phyloP scores from a whole-genome alignment of 2,329 filamentous ascomycete species.

The Scorias spongiosa region DNA sequence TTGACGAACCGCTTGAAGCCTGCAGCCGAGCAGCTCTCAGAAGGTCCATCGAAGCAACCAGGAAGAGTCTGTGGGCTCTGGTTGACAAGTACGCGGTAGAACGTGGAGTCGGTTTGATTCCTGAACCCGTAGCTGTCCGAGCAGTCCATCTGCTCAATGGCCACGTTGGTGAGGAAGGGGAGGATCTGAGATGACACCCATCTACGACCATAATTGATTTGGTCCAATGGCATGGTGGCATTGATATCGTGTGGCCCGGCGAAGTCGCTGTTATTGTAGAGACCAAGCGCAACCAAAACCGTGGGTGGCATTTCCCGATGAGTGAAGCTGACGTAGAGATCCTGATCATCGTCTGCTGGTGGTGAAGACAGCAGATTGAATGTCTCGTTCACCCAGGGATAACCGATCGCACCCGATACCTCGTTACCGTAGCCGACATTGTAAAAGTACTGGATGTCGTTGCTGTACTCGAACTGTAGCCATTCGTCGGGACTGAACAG shows the following conservation, averaged over 20 bases:
- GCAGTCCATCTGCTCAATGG: conserved; percentile 50
- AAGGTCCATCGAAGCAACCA: conserved; percentile 34
- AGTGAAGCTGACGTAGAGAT: conserved; percentile 53
- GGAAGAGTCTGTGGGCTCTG: conserved; percentile 33
- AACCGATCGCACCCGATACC: conserved; percentile 43
- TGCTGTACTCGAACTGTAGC: conserved; percentile 48
- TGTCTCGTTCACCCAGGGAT: conserved; percentile 52
- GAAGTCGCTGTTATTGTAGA: conserved; percentile 53
- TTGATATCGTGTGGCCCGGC: conserved; percentile 40
- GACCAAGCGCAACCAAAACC: conserved; percentile 49
- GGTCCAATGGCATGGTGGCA: conserved; percentile 47
- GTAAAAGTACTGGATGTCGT: conserved; percentile 56
- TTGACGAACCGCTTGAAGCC: conserved; percentile 30
- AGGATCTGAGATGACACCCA: conserved; percentile 50
- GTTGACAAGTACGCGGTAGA: conserved; percentile 38
- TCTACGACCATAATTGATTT: conserved; percentile 46
- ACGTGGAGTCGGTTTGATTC: conserved; percentile 24
- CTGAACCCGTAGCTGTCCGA: conserved; percentile 38
- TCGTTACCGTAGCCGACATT: conserved; percentile 50
- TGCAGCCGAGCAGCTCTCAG: conserved; percentile 33
- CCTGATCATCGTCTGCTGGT: conserved; percentile 30
- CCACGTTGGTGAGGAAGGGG: conserved; percentile 51
- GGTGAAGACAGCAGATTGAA: conserved; percentile 34
- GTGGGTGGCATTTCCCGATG: conserved; percentile 54
- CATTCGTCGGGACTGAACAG: conserved; percentile 49